These are phyloP conservation scores for Trichophyton verrucosum DNA, from an alignment of 2,329 filamentous ascomycete species.

Conservation along the genomic window DNA sequence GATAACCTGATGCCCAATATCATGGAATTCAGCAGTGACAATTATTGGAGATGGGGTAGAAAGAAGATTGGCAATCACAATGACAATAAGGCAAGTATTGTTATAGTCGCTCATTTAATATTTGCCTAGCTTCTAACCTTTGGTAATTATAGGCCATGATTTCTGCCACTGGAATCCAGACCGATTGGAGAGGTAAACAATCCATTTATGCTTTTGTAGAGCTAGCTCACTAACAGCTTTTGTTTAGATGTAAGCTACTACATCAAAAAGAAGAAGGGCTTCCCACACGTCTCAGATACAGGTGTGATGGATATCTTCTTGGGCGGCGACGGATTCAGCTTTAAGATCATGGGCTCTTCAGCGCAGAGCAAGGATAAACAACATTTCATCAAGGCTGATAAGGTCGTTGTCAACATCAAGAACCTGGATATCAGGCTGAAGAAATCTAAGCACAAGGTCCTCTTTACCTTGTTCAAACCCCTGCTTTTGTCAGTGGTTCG, in stretches of 20 bases:
- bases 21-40: conserved; percentile 76
- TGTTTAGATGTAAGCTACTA: conserved; percentile 76
- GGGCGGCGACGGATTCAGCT: conserved; percentile 75
- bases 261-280: conserved; percentile 87
- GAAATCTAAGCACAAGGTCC: conserved; percentile 86
- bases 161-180: conserved; percentile 78
- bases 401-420: conserved; percentile 70
- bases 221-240: not conserved
- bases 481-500: conserved; percentile 72
- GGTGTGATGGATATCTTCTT: conserved; percentile 83
- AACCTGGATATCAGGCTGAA: conserved; percentile 78
- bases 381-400: conserved; percentile 91
- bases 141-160: conserved; percentile 48
- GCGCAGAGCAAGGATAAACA: conserved; percentile 61
- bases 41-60: conserved; percentile 90
- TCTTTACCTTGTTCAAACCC: conserved; percentile 79
- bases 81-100: conserved; percentile 50
- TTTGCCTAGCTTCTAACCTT: not conserved
- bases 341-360: conserved; percentile 79
- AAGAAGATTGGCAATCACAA: conserved; percentile 72
- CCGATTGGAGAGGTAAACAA: conserved; percentile 54
- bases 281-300: conserved; percentile 74
- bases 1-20: conserved; percentile 95
- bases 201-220: not conserved
- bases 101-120: not conserved